These are phyloP conservation scores for Arthroderma sp. DNA, from an alignment of 2,329 filamentous ascomycete species.

Conservation along the genomic window DNA sequence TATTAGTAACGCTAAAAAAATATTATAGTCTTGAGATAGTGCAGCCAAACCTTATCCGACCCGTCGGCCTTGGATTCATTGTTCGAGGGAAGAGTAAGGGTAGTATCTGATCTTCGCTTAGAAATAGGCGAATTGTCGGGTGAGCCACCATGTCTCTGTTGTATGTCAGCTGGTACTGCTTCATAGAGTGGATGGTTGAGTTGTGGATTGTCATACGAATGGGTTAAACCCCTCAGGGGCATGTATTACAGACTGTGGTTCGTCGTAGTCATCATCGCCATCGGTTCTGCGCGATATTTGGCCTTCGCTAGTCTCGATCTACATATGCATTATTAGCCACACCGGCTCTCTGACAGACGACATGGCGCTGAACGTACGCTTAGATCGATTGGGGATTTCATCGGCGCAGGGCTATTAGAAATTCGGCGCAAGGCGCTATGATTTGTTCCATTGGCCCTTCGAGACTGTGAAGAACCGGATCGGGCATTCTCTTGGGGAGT, in stretches of 20 bases:
- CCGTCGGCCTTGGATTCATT: constrained; percentile 1
- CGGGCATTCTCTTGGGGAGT: too few relatives aligned
- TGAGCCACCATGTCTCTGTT: constrained; percentile 7
- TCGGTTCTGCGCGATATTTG: constrained; percentile 16
- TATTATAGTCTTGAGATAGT: neutral
- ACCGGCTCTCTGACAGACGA: too few relatives aligned
- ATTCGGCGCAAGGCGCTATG: too few relatives aligned
- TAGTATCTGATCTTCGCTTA: constrained; percentile 19
- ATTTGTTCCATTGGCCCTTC: too few relatives aligned
- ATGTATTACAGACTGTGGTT: constrained; percentile 77
- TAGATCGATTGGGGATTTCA: too few relatives aligned
- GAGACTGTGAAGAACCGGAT: too few relatives aligned
- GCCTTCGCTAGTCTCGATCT: constrained; percentile 21
- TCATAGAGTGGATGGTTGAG: too few relatives aligned
- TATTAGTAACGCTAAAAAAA: neutral
- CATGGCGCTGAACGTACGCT: too few relatives aligned
- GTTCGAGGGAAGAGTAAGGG: constrained; percentile 24
- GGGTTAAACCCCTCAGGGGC: constrained; percentile 68
- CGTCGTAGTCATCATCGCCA: constrained; percentile 51
- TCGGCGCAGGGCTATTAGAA: too few relatives aligned
- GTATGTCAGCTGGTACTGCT: neutral
- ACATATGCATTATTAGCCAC: neutral
- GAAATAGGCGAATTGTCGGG: constrained; percentile 14
- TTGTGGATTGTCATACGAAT: constrained; percentile 47
- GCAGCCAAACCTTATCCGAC: constrained; percentile 2